A percentile compares a stretch with the other conserved stretches of the same genome.
These are phyloP conservation scores for Fusarium sp. DNA, from an alignment of 2,329 filamentous ascomycete species.

Conservation along the genomic window DNA sequence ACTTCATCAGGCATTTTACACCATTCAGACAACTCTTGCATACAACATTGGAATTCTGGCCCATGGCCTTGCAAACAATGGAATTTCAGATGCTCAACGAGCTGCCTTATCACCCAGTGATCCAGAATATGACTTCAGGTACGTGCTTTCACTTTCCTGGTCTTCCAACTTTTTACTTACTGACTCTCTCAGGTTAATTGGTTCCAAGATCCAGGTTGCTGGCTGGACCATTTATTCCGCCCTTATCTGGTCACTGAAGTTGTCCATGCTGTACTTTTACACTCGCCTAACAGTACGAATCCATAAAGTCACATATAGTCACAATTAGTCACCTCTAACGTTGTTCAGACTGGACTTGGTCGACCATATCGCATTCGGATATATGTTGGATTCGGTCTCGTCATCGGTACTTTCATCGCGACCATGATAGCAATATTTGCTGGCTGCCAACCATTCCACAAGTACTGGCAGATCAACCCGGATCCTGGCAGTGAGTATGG, in stretches of 20 bases:
- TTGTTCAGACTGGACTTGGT: slow-evolving; percentile 52
- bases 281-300: slow-evolving; percentile 59
- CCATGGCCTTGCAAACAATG: slow-evolving; percentile 65
- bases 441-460: slow-evolving; percentile 63
- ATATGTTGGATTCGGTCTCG: slow-evolving; percentile 61
- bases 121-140: slow-evolving; percentile 57
- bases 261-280: slow-evolving; percentile 68
- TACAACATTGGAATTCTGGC: slow-evolving; percentile 61
- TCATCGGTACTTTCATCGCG: slow-evolving; percentile 61
- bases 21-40: slow-evolving; percentile 61
- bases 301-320: not conserved
- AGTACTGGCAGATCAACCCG: slow-evolving; percentile 70
- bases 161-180: not conserved
- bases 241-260: slow-evolving; percentile 66
- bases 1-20: slow-evolving; percentile 60
- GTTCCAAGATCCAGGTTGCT: slow-evolving; percentile 67
- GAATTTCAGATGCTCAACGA: slow-evolving; percentile 64
- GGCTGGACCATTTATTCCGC: slow-evolving; percentile 67
- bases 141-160: not conserved
- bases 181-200: slow-evolving; percentile 55
- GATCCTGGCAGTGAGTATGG: slow-evolving; percentile 67
- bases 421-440: slow-evolving; percentile 63
- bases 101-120: slow-evolving; percentile 55
- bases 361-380: slow-evolving; percentile 58
- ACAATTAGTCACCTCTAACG: not conserved